Conservation (phyloP, 2,329 filamentous ascomycete genomes). For the Colletotrichum cordylinicola region DNA sequence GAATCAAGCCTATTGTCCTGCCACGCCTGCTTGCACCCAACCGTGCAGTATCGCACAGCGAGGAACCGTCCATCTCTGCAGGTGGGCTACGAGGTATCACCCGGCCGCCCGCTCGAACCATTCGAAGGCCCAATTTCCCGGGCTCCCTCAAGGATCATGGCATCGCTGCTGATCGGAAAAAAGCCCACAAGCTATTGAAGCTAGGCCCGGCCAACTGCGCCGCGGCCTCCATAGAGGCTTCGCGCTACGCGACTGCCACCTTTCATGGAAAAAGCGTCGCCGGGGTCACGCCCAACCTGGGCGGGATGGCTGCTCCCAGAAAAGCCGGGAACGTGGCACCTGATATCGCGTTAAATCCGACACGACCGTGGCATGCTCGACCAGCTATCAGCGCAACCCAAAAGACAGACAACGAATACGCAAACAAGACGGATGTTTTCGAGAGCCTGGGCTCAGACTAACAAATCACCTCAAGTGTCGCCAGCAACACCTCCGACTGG, state of each 20-base stretch:
- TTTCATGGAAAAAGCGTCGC: background rate
- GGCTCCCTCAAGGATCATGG: background rate
- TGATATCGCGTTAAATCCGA: background rate
- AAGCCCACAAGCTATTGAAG: background rate
- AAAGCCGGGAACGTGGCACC: background rate
- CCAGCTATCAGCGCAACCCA: background rate
- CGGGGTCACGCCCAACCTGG: background rate
- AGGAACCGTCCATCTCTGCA: background rate
- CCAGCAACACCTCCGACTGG: background rate
- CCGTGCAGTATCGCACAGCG: background rate
- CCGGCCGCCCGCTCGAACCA: background rate
- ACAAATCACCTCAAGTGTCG: background rate
- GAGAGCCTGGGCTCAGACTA: background rate
- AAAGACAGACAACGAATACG: background rate
- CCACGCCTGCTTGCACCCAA: background rate
- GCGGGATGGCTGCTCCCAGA: background rate
- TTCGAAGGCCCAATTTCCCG: background rate
- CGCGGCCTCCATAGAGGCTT: background rate
- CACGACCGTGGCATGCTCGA: background rate
- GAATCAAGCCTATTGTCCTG: background rate
- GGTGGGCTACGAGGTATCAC: background rate
- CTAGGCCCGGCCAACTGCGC: background rate
- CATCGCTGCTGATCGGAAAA: background rate
- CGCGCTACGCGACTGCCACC: constrained; percentile 8
- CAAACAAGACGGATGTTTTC: background rate